These are phyloP conservation scores for Agrocybe chaxingu DNA, from an alignment of 768 basidiomycete genomes.

Conservation along the genomic window DNA sequence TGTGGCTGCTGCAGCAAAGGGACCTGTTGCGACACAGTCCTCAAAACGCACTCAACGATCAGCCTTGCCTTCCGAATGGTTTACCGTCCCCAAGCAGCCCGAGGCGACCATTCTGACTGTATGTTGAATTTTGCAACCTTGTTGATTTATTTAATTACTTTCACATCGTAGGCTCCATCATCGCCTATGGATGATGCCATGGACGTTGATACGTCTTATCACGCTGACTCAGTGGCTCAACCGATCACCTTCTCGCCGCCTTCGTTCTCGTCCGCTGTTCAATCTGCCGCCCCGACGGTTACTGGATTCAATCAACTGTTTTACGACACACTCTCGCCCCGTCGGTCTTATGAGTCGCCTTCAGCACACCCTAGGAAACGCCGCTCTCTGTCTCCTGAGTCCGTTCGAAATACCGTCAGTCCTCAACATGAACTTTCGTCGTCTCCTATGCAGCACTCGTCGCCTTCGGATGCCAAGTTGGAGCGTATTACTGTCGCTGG, in stretches of 20 bases:
- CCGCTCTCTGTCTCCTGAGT: conserved; percentile 58
- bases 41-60: conserved; percentile 59
- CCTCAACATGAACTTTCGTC: conserved; percentile 40
- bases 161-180: conserved; percentile 32
- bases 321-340: conserved; percentile 52
- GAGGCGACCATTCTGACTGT: conserved; percentile 24
- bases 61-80: conserved; percentile 65
- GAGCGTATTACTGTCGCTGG: conserved; percentile 43
- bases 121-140: conserved; percentile 12
- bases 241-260: conserved; percentile 27
- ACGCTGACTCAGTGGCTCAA: conserved; percentile 23
- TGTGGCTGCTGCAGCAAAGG: conserved; percentile 28
- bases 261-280: conserved; percentile 33
- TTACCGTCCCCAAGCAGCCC: conserved; percentile 24
- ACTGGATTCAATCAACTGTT: conserved; percentile 61
- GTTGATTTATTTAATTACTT: conserved; percentile 2
- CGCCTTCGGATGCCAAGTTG: conserved; percentile 48
- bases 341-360: conserved; percentile 44
- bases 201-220: conserved; percentile 70
- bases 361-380: conserved; percentile 47
- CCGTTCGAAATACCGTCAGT: conserved; percentile 19
- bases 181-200: conserved; percentile 65
- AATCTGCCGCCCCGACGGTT: conserved; percentile 50
- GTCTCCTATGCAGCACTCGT: conserved; percentile 47
- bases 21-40: conserved; percentile 35